Evolutionary conservation across 2,329 filamentous ascomycete species (phyloP).

Genomic region (Clarireedia homoeocarpa): DNA sequence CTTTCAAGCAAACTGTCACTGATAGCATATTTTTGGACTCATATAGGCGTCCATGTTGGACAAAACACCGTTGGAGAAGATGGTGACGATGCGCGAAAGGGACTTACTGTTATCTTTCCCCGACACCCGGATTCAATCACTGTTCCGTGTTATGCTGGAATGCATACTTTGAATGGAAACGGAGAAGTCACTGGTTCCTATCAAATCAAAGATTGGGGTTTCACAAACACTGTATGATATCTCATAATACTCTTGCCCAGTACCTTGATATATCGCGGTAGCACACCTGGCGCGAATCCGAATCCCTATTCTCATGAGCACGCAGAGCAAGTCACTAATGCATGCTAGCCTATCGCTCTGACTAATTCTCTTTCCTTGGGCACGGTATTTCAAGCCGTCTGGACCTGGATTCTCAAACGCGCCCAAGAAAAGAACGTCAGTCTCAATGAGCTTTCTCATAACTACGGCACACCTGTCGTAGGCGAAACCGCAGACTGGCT

Average conservation of each 20-base stretch:
- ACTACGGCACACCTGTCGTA: slow-evolving; percentile 42
- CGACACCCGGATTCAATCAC: slow-evolving; percentile 22
- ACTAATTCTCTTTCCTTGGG: slow-evolving; percentile 34
- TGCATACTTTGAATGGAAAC: slow-evolving; percentile 26
- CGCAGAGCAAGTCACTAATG: neutral
- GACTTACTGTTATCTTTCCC: slow-evolving; percentile 27
- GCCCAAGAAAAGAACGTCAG: slow-evolving; percentile 9
- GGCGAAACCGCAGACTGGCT: slow-evolving; percentile 57
- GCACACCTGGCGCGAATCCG: too few species aligned
- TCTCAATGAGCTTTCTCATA: slow-evolving; percentile 22
- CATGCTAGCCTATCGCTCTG: slow-evolving; percentile 26
- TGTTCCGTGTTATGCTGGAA: slow-evolving; percentile 25
- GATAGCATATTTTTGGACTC: neutral
- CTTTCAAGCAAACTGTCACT: neutral
- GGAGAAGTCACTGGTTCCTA: slow-evolving; percentile 26
- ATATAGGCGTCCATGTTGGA: slow-evolving; percentile 23
- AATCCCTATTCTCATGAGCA: neutral
- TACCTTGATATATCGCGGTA: too few species aligned
- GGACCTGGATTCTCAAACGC: slow-evolving; percentile 21
- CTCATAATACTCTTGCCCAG: neutral
- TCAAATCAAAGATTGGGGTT: slow-evolving; percentile 27
- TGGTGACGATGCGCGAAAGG: slow-evolving; percentile 19
- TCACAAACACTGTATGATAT: slow-evolving; percentile 22
- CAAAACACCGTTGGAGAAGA: slow-evolving; percentile 25
- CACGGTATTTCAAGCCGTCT: slow-evolving; percentile 27